Percentiles rank a stretch among this genome's conserved stretches.
Evolutionary conservation across 768 basidiomycete genomes (phyloP).

Genomic region (Russula abietina): DNA sequence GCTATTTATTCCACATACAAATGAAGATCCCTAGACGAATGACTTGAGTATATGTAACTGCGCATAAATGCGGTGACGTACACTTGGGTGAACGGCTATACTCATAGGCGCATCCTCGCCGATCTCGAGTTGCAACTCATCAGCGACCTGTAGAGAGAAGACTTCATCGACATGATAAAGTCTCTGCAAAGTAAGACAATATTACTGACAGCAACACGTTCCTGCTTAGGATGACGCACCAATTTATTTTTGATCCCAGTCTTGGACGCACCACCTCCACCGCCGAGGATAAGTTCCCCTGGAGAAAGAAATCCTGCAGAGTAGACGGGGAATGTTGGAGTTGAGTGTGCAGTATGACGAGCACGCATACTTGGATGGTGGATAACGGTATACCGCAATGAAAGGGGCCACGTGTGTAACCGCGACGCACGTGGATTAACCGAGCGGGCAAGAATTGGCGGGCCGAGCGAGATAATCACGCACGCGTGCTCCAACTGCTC

Average conservation of each 20-base stretch:
- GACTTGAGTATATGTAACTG: not conserved
- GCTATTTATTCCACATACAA: constrained; percentile 89
- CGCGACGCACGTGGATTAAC: not conserved
- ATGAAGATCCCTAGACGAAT: constrained; percentile 37
- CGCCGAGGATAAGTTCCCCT: constrained; percentile 73
- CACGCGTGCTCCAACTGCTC: no score
- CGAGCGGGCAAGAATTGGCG: not conserved
- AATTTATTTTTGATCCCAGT: constrained; percentile 94
- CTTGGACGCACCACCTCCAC: constrained; percentile 80
- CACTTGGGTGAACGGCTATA: constrained; percentile 64
- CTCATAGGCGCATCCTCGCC: constrained; percentile 98
- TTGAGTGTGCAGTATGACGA: constrained; percentile 68
- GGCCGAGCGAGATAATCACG: not conserved
- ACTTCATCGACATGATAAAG: constrained; percentile 57
- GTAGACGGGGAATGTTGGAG: constrained; percentile 84
- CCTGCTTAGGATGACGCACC: constrained; percentile 40
- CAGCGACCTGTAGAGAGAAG: constrained; percentile 47
- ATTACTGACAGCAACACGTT: not conserved
- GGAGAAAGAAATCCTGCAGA: constrained; percentile 73
- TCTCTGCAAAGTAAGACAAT: constrained; percentile 40
- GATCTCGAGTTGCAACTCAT: constrained; percentile 68
- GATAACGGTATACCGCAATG: not conserved
- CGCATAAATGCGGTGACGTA: constrained; percentile 30
- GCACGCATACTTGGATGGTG: constrained; percentile 53
- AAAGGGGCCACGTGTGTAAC: not conserved